A percentile compares a stretch with the other conserved stretches of the same genome.
phyloP scores from a whole-genome alignment of 345 rosid species.

The Pugionium dolabratum region DNA sequence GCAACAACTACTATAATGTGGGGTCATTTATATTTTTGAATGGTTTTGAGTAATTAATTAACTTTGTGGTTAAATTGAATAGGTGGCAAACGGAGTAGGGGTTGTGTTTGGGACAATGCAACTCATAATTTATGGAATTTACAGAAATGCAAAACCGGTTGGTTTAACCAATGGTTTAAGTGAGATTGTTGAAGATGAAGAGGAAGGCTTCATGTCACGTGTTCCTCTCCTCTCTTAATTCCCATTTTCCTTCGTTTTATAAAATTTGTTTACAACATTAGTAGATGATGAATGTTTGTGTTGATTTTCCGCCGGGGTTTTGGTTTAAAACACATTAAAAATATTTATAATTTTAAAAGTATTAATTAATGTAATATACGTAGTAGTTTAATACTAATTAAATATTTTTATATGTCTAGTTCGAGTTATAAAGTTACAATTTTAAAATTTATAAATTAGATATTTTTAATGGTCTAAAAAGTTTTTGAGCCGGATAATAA shows the following conservation, averaged over 20 bases:
- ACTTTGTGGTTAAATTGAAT: conserved; percentile 14
- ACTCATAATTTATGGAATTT: conserved; percentile 57
- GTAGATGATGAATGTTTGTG: too few relatives aligned
- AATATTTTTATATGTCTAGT: too few relatives aligned
- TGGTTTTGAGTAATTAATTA: background rate
- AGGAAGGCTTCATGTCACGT: conserved; percentile 31
- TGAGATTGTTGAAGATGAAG: conserved; percentile 32
- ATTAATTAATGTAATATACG: too few relatives aligned
- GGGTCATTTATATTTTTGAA: background rate
- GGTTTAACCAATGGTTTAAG: conserved; percentile 18
- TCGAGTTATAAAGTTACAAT: too few relatives aligned
- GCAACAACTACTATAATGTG: conserved; percentile 21
- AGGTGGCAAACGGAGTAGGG: conserved; percentile 76
- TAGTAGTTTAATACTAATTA: too few relatives aligned
- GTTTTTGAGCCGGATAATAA: too few relatives aligned
- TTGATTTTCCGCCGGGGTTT: too few relatives aligned
- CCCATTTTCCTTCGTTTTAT: background rate
- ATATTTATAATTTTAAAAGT: too few relatives aligned
- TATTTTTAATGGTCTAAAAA: too few relatives aligned
- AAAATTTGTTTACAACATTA: background rate
- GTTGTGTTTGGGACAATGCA: conserved; percentile 65
- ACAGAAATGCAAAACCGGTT: conserved; percentile 48
- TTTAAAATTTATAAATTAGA: too few relatives aligned
- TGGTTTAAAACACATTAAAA: too few relatives aligned
- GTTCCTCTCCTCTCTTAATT: conserved; percentile 38